Evolutionary conservation across 495 filamentous ascomycete species (phyloP).

Genomic region (Penicillium lagena): DNA sequence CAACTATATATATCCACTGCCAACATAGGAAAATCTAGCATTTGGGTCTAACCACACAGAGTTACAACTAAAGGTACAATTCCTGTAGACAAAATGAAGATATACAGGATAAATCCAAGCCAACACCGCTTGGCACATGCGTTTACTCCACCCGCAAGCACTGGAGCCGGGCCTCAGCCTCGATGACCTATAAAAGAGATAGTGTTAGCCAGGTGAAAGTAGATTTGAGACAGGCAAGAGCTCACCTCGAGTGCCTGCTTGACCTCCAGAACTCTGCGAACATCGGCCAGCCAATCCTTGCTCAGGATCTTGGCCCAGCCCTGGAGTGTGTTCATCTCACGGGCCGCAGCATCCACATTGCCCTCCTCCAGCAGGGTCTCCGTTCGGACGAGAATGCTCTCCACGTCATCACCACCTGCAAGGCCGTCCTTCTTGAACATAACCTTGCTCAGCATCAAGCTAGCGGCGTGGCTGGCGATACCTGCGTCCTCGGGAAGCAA

Average conservation of each 20-base stretch:
- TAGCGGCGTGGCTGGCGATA: conserved; percentile 86
- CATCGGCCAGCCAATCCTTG: conserved; percentile 87
- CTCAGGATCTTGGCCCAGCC: conserved; percentile 94
- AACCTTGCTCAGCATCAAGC: conserved; percentile 79
- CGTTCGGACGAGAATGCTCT: conserved; percentile 83
- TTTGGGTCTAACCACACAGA: conserved; percentile 33
- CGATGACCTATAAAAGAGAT: conserved; percentile 32
- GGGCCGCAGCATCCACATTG: conserved; percentile 78
- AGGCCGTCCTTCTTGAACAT: conserved; percentile 92
- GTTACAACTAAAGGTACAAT: conserved; percentile 41
- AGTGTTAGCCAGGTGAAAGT: conserved; percentile 12
- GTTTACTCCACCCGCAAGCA: conserved; percentile 44
- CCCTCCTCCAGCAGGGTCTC: conserved; percentile 89
- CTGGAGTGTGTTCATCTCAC: conserved; percentile 87
- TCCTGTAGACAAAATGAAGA: conserved; percentile 30
- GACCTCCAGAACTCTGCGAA: conserved; percentile 84
- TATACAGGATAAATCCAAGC: conserved; percentile 30
- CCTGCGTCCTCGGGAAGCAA: conserved; percentile 89
- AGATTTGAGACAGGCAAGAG: neutral
- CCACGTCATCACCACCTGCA: conserved; percentile 83
- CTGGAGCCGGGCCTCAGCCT: conserved; percentile 44
- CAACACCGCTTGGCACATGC: conserved; percentile 23
- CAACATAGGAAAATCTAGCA: conserved; percentile 34
- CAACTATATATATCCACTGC: neutral
- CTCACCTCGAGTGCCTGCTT: conserved; percentile 91